Evolutionary conservation across 2,329 filamentous ascomycete genomes (phyloP).

Genomic region (Aspergillus sp.): DNA sequence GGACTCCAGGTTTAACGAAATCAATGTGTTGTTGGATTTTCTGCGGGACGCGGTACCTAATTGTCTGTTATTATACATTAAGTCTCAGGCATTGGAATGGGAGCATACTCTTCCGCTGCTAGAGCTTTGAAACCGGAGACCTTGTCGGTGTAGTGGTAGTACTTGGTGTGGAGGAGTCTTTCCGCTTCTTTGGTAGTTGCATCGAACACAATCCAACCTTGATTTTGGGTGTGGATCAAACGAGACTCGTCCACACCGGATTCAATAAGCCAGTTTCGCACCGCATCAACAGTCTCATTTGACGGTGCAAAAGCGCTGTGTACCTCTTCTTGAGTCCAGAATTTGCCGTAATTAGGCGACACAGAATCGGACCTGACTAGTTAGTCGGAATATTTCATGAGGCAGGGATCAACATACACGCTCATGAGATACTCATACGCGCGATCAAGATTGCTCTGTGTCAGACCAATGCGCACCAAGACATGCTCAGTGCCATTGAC

Average conservation of each 20-base stretch:
- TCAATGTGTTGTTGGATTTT: slow-evolving; percentile 7
- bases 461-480: slow-evolving; percentile 28
- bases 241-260: slow-evolving; percentile 29
- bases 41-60: slow-evolving; percentile 2
- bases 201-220: slow-evolving; percentile 46
- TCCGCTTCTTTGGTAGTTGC: slow-evolving; percentile 41
- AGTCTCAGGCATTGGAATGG: rapidly evolving
- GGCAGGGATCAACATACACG: slow-evolving; percentile 24
- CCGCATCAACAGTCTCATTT: slow-evolving; percentile 28
- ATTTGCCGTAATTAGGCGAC: slow-evolving; percentile 39
- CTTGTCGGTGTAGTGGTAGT: slow-evolving; percentile 40
- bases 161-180: slow-evolving; percentile 41
- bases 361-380: slow-evolving; percentile 33
- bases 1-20: slow-evolving; percentile 6
- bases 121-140: slow-evolving; percentile 35
- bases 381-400: too few relatives aligned
- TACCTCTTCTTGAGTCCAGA: slow-evolving; percentile 35
- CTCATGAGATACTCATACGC: slow-evolving; percentile 35
- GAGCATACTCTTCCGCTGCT: slow-evolving; percentile 43
- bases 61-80: not conserved
- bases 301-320: slow-evolving; percentile 40
- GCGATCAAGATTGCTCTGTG: slow-evolving; percentile 30
- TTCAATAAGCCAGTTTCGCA: slow-evolving; percentile 32
- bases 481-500: slow-evolving; percentile 4
- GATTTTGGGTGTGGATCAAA: slow-evolving; percentile 32